These are phyloP conservation scores for Macrolepiota fuliginosa DNA, from an alignment of 768 basidiomycete species.

Conservation along the genomic window DNA sequence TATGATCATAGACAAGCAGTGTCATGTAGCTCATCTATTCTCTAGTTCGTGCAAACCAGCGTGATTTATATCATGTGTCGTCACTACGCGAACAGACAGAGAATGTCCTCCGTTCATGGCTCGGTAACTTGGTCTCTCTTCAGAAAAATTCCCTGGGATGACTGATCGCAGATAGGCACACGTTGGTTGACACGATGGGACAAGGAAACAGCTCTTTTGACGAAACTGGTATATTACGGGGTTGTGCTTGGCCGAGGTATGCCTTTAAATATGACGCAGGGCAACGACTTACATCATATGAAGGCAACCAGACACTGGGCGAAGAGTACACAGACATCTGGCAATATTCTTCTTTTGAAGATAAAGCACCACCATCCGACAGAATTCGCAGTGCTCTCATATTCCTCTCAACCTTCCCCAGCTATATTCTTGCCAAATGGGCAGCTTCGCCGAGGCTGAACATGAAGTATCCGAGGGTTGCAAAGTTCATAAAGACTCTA, in stretches of 20 bases:
- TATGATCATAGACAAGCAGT: neutral
- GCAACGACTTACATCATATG: neutral
- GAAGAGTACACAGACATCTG: conserved; percentile 90
- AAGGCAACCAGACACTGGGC: conserved; percentile 82
- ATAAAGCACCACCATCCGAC: conserved; percentile 41
- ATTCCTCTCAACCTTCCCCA: conserved; percentile 63
- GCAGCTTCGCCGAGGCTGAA: conserved; percentile 34
- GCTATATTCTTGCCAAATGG: conserved; percentile 57
- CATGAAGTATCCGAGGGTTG: conserved; percentile 32
- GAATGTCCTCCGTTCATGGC: conserved; percentile 69
- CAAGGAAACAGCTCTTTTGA: conserved; percentile 69
- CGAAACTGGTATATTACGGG: conserved; percentile 70
- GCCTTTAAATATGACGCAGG: neutral
- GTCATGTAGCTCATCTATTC: conserved; percentile 14
- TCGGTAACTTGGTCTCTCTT: conserved; percentile 48
- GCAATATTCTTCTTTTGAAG: conserved; percentile 52
- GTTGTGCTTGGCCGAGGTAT: conserved; percentile 75
- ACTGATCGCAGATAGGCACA: conserved; percentile 51
- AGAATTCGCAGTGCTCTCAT: conserved; percentile 51
- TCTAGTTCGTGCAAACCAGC: conserved; percentile 80
- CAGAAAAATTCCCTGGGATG: neutral
- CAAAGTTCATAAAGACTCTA: conserved; percentile 33
- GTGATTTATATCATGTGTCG: conserved; percentile 76
- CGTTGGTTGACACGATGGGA: conserved; percentile 80
- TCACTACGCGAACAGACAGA: conserved; percentile 76